phyloP scores from a whole-genome alignment of 441 rosid species.

The Bruguiera hainesii region DNA sequence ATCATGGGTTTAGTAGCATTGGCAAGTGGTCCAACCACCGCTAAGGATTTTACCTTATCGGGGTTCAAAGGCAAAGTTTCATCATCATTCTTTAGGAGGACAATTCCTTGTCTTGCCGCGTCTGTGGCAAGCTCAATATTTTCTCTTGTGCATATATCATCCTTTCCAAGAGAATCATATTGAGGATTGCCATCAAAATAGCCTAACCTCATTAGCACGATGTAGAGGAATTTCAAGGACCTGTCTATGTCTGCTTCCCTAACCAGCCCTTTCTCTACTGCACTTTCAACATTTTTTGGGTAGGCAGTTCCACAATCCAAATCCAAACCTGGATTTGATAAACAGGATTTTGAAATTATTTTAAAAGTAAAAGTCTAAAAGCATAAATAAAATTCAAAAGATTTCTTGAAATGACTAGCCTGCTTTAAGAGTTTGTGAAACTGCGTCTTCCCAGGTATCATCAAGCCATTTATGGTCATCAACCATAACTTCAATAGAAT shows the following conservation, averaged over 20 bases:
- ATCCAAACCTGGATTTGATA: conserved; percentile 35
- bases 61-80: conserved; percentile 35
- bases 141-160: conserved; percentile 34
- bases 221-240: conserved; percentile 46
- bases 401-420: too few species aligned
- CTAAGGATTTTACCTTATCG: conserved; percentile 24
- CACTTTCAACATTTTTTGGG: conserved; percentile 24
- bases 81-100: conserved; percentile 44
- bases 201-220: conserved; percentile 80
- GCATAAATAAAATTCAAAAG: too few species aligned
- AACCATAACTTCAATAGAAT: conserved; percentile 40
- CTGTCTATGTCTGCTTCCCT: conserved; percentile 45
- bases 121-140: conserved; percentile 39
- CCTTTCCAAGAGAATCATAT: conserved; percentile 31
- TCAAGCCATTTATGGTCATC: not conserved
- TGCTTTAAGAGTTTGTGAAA: too few species aligned
- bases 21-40: conserved; percentile 58
- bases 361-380: too few species aligned
- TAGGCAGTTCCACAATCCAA: conserved; percentile 46
- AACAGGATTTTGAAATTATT: too few species aligned
- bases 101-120: conserved; percentile 59
- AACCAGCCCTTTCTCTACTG: conserved; percentile 42
- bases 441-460: too few species aligned
- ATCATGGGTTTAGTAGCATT: conserved; percentile 40
- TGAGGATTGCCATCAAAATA: conserved; percentile 63